These are phyloP conservation scores for Xylariaceae sp. DNA, from an alignment of 2,329 filamentous ascomycete species.

Conservation along the genomic window DNA sequence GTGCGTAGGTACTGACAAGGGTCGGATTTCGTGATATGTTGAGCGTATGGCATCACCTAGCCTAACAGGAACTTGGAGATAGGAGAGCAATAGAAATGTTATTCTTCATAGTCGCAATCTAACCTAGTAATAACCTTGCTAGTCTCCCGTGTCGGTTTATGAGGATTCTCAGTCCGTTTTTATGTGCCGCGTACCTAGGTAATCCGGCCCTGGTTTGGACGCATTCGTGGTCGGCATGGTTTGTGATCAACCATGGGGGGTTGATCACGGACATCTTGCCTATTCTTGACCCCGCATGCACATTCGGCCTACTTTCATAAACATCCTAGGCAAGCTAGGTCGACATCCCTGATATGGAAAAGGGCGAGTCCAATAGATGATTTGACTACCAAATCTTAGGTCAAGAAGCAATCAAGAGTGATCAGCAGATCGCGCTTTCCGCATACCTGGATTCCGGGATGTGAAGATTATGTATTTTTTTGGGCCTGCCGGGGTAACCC, in stretches of 20 bases:
- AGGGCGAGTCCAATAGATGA: neutral
- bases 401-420: too few species aligned
- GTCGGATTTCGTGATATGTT: constrained; percentile 3
- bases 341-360: neutral
- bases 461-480: too few species aligned
- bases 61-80: neutral
- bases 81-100: neutral
- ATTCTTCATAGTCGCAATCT: neutral
- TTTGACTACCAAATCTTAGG: neutral
- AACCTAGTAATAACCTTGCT: too few species aligned
- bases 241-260: too few species aligned
- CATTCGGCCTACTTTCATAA: neutral
- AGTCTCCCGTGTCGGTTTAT: too few species aligned
- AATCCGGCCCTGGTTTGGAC: neutral
- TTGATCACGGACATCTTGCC: neutral
- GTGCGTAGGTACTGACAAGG: neutral
- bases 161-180: neutral
- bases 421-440: too few species aligned
- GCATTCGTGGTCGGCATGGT: neutral
- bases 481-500: too few species aligned
- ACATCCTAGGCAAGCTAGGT: too few species aligned
- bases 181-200: neutral
- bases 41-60: neutral
- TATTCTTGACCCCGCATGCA: neutral
- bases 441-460: too few species aligned